Evolutionary conservation across 2,329 filamentous ascomycete genomes (phyloP).

Genomic region (Zarea fungicola): DNA sequence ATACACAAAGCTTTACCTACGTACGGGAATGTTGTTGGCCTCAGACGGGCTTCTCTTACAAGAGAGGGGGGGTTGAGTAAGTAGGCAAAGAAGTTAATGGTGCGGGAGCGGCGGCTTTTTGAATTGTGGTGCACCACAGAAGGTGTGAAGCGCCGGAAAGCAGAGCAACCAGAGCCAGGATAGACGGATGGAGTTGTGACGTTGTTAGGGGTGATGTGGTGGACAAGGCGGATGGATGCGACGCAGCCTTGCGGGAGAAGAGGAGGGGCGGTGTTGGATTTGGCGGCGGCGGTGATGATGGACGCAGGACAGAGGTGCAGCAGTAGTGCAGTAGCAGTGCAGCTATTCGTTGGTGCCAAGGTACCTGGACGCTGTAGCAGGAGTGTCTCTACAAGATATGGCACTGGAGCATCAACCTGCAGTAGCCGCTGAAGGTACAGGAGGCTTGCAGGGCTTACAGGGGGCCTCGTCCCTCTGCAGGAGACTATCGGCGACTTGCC

Average conservation of each 20-base stretch:
- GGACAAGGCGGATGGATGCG: slow-evolving; percentile 1
- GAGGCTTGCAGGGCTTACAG: slow-evolving; percentile 6
- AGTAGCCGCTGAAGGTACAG: no score
- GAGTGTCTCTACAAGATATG: no score
- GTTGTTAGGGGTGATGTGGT: slow-evolving; percentile 31
- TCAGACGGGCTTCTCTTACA: slow-evolving; percentile 26
- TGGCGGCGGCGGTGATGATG: no score
- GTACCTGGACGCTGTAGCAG: background rate
- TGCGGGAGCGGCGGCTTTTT: slow-evolving; percentile 37
- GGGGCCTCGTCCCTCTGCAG: no score
- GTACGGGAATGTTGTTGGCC: slow-evolving; percentile 9
- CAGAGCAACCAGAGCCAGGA: slow-evolving; percentile 9
- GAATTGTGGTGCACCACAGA: slow-evolving; percentile 26
- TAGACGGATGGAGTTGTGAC: slow-evolving; percentile 22
- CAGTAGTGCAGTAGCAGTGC: background rate
- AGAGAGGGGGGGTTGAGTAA: slow-evolving; percentile 24
- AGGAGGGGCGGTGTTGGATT: background rate
- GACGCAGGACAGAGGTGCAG: background rate
- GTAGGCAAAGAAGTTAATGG: slow-evolving; percentile 14
- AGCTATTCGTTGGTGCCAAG: no score
- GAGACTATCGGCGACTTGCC: no score
- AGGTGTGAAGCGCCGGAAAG: background rate
- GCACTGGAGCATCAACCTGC: no score
- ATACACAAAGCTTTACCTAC: slow-evolving; percentile 1
- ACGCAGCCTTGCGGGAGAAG: slow-evolving; percentile 8